Conservation (phyloP, 2,329 filamentous ascomycete genomes). For the Cytospora paraplurivora region DNA sequence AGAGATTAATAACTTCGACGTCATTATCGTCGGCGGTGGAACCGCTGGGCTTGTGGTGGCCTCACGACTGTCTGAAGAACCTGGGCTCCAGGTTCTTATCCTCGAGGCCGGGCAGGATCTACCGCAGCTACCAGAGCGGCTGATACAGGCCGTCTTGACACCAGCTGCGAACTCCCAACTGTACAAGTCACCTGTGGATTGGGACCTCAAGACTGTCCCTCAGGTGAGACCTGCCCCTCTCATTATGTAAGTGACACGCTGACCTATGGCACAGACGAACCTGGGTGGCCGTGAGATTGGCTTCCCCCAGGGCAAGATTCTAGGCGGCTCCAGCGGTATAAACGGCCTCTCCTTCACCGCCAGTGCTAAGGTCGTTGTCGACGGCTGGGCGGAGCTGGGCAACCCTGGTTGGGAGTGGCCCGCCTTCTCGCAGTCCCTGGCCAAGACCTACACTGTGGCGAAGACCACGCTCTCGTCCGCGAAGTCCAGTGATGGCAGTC, state of each 20-base stretch:
- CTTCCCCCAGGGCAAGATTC: slow-evolving; percentile 22
- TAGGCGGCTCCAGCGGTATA: slow-evolving; percentile 30
- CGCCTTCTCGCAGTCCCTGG: slow-evolving; percentile 8
- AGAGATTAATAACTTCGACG: slow-evolving; percentile 41
- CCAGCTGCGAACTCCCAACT: slow-evolving; percentile 1
- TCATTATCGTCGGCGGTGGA: slow-evolving; percentile 51
- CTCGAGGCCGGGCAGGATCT: slow-evolving; percentile 41
- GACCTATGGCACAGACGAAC: not conserved
- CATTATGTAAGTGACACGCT: not conserved
- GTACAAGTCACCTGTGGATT: slow-evolving; percentile 34
- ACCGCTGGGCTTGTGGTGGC: slow-evolving; percentile 51
- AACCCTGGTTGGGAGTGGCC: slow-evolving; percentile 30
- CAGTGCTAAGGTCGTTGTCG: slow-evolving; percentile 24
- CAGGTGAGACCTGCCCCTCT: slow-evolving; percentile 33
- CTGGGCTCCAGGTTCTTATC: slow-evolving; percentile 40
- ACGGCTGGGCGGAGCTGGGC: slow-evolving; percentile 28
- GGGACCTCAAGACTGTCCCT: slow-evolving; percentile 42
- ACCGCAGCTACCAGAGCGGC: slow-evolving; percentile 7
- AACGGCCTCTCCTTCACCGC: slow-evolving; percentile 28
- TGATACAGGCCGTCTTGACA: slow-evolving; percentile 4
- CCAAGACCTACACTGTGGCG: not conserved
- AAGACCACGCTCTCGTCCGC: not conserved
- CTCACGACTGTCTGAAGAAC: slow-evolving; percentile 43
- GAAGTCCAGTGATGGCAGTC: not conserved
- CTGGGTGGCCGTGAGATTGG: slow-evolving; percentile 1